Conservation (phyloP, 2,329 filamentous ascomycete species). For the Elsinoe perseae region DNA sequence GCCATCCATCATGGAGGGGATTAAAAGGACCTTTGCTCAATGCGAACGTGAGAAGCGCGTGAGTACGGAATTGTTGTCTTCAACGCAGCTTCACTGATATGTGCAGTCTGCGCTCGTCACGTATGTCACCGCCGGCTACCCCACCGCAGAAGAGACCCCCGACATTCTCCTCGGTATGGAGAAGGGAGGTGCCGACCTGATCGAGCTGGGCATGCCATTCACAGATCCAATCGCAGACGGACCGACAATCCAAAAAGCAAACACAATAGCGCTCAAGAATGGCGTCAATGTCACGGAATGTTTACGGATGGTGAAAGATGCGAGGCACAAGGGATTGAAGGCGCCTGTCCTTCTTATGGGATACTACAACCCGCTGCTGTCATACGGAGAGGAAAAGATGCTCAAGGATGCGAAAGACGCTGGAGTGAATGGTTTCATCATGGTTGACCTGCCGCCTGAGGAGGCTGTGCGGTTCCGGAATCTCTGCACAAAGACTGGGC, state of each 20-base stretch:
- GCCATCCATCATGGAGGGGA: constrained; percentile 37
- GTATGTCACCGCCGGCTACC: constrained; percentile 93
- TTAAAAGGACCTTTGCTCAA: constrained; percentile 44
- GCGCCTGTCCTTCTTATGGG: constrained; percentile 91
- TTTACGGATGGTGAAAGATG: constrained; percentile 74
- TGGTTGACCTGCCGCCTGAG: constrained; percentile 91
- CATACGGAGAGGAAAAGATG: constrained; percentile 87
- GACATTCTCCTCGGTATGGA: constrained; percentile 84
- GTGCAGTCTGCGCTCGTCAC: constrained; percentile 74
- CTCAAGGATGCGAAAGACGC: constrained; percentile 75
- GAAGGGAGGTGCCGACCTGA: constrained; percentile 86
- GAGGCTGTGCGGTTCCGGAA: constrained; percentile 89
- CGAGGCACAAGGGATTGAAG: constrained; percentile 66
- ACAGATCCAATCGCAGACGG: constrained; percentile 98
- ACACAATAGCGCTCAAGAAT: constrained; percentile 80
- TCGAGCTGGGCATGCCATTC: constrained; percentile 93
- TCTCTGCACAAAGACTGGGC: constrained; percentile 67
- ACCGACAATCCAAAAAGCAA: constrained; percentile 91
- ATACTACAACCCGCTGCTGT: constrained; percentile 94
- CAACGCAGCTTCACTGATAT: not conserved
- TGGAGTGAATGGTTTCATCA: constrained; percentile 91
- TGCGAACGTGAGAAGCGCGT: constrained; percentile 44
- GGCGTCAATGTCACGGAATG: constrained; percentile 75
- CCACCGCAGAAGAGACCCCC: constrained; percentile 70
- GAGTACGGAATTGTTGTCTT: constrained; percentile 17